A percentile compares a stretch with the other conserved stretches of the same genome.
Conservation (phyloP, 345 rosid genomes). For the Aquilaria sinensis region DNA sequence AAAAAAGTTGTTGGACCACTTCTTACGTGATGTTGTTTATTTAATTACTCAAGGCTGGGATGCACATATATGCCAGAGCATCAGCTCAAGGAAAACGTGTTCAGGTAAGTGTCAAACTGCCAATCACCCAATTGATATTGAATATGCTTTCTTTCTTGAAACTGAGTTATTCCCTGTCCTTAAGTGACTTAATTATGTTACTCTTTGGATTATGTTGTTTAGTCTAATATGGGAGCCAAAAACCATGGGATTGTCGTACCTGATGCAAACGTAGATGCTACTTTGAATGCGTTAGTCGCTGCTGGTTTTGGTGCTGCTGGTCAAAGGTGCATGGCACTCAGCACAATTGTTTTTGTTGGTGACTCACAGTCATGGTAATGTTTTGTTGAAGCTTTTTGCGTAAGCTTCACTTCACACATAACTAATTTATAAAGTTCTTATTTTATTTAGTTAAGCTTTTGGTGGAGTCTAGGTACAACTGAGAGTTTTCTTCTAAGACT, state of each 20-base stretch:
- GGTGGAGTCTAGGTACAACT: too few relatives aligned
- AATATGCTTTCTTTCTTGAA: not conserved
- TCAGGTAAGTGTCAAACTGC: conserved; percentile 44
- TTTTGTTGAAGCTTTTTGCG: not conserved
- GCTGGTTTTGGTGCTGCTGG: conserved; percentile 99
- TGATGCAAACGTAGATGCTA: conserved; percentile 74
- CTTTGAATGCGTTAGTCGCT: conserved; percentile 81
- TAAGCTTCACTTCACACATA: not conserved
- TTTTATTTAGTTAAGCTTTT: conserved; percentile 1
- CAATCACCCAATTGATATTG: not conserved
- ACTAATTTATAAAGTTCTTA: not conserved
- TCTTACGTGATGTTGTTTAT: conserved; percentile 13
- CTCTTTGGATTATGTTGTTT: conserved; percentile 17
- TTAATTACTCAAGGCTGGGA: conserved; percentile 64
- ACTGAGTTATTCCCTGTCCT: conserved; percentile 2
- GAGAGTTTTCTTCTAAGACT: too few relatives aligned
- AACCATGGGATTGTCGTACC: conserved; percentile 87
- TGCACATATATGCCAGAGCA: conserved; percentile 92
- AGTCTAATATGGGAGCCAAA: conserved; percentile 99
- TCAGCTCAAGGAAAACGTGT: conserved; percentile 94
- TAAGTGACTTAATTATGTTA: conserved; percentile 1
- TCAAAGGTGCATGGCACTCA: conserved; percentile 97
- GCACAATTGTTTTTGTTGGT: conserved; percentile 89
- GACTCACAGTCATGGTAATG: conserved; percentile 66
- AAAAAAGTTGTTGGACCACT: not conserved